Conservation (phyloP, 306 rosid genomes). For the Styphnolobium japonicum region DNA sequence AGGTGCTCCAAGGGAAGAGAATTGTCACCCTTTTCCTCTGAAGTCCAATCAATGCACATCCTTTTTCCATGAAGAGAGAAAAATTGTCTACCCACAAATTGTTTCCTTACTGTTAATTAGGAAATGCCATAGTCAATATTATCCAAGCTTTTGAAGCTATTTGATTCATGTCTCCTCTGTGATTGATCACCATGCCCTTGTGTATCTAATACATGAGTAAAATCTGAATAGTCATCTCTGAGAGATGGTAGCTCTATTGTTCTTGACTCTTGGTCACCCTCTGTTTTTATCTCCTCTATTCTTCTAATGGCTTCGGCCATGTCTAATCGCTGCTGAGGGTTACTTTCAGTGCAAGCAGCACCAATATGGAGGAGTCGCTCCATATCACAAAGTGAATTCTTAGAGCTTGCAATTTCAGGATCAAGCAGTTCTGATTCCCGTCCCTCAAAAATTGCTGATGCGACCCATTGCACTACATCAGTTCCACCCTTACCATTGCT, state of each 20-base stretch:
- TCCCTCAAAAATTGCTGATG: slow-evolving; percentile 53
- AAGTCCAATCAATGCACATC: background rate
- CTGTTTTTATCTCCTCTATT: slow-evolving; percentile 43
- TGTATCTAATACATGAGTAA: slow-evolving; percentile 12
- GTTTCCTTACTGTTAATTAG: slow-evolving; percentile 7
- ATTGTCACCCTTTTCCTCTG: background rate
- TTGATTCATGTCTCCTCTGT: slow-evolving; percentile 21
- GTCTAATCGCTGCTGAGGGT: slow-evolving; percentile 46
- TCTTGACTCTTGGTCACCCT: slow-evolving; percentile 22
- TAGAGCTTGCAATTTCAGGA: slow-evolving; percentile 46
- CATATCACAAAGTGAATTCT: slow-evolving; percentile 42
- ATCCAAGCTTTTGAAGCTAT: slow-evolving; percentile 20
- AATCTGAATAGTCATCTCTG: slow-evolving; percentile 35
- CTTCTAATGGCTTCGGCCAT: slow-evolving; percentile 55
- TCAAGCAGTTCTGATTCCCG: slow-evolving; percentile 64
- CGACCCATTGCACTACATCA: slow-evolving; percentile 68
- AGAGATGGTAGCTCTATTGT: slow-evolving; percentile 41
- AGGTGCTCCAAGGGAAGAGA: background rate
- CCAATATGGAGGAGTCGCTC: slow-evolving; percentile 53
- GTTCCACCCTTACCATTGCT: slow-evolving; percentile 57
- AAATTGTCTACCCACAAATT: background rate
- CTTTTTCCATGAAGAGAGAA: background rate
- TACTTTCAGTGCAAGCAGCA: slow-evolving; percentile 54
- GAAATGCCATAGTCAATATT: slow-evolving; percentile 27
- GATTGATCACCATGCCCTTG: slow-evolving; percentile 19